phyloP scores from a whole-genome alignment of 1,284 basidiomycete genomes.

The Ganoderma lingzhi region DNA sequence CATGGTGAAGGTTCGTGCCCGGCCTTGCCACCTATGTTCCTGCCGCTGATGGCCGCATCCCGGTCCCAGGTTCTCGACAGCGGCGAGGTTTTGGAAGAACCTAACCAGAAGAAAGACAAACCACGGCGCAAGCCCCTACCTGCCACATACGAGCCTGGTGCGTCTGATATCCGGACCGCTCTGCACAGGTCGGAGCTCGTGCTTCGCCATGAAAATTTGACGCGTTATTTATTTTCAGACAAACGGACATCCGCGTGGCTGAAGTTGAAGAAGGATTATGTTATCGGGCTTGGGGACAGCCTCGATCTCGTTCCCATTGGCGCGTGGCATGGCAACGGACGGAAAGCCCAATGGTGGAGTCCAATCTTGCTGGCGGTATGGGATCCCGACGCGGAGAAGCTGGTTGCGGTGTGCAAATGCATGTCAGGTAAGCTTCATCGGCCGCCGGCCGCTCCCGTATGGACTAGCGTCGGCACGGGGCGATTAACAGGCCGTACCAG shows the following conservation, averaged over 20 bases:
- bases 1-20: slow-evolving; percentile 84
- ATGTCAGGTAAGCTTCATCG: slow-evolving; percentile 66
- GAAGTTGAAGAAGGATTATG: slow-evolving; percentile 80
- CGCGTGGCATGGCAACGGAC: slow-evolving; percentile 89
- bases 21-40: slow-evolving; percentile 8
- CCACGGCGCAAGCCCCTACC: slow-evolving; percentile 75
- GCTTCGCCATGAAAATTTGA: slow-evolving; percentile 14
- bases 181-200: slow-evolving; percentile 20
- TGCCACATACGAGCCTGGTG: slow-evolving; percentile 90
- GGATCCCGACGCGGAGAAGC: slow-evolving; percentile 72
- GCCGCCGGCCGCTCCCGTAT: slow-evolving; percentile 25
- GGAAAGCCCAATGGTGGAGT: slow-evolving; percentile 94
- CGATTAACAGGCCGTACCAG: slow-evolving; percentile 47
- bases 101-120: slow-evolving; percentile 46
- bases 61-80: slow-evolving; percentile 64
- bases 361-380: slow-evolving; percentile 88
- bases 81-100: slow-evolving; percentile 50
- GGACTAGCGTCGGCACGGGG: slow-evolving; percentile 21
- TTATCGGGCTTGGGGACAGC: slow-evolving; percentile 74
- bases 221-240: slow-evolving; percentile 50
- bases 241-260: slow-evolving; percentile 70
- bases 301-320: slow-evolving; percentile 83
- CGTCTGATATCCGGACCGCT: slow-evolving; percentile 14
- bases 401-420: slow-evolving; percentile 90
- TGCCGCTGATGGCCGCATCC: slow-evolving; percentile 35